phyloP scores from a whole-genome alignment of 768 basidiomycete species.

The Rhodotorula graminis region DNA sequence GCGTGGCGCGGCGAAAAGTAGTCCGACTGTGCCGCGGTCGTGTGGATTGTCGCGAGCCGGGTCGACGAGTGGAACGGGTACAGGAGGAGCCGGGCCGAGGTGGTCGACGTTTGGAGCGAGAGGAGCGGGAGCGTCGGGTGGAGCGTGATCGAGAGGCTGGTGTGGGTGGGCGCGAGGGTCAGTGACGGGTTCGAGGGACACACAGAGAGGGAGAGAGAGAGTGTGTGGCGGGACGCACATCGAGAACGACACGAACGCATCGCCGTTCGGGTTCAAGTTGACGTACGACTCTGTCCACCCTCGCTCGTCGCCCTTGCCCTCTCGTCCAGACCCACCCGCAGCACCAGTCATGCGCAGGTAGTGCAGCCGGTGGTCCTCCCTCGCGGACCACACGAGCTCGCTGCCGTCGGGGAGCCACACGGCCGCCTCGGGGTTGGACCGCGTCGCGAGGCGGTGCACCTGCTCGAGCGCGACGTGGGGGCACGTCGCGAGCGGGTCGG shows the following conservation, averaged over 20 bases:
- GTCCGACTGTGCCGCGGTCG: conserved; percentile 35
- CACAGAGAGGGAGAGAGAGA: no score
- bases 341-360: conserved; percentile 39
- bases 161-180: not conserved
- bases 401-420: conserved; percentile 37
- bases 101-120: conserved; percentile 41
- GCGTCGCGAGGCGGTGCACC: conserved; percentile 18
- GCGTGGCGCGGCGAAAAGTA: conserved; percentile 42
- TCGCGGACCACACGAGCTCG: conserved; percentile 22
- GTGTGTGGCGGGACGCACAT: conserved; percentile 9
- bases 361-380: conserved; percentile 44
- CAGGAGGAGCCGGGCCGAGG: conserved; percentile 41
- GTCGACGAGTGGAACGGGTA: conserved; percentile 41
- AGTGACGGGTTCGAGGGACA: no score
- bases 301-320: not conserved
- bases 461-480: conserved; percentile 24
- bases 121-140: conserved; percentile 38
- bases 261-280: conserved; percentile 44
- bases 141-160: conserved; percentile 33
- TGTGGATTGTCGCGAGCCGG: conserved; percentile 38
- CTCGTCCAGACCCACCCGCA: not conserved
- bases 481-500: conserved; percentile 27
- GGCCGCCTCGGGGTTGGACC: conserved; percentile 43
- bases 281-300: conserved; percentile 12
- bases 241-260: conserved; percentile 41